Conservation (phyloP, 306 rosid species). For the Oemleria cerasiformis region DNA sequence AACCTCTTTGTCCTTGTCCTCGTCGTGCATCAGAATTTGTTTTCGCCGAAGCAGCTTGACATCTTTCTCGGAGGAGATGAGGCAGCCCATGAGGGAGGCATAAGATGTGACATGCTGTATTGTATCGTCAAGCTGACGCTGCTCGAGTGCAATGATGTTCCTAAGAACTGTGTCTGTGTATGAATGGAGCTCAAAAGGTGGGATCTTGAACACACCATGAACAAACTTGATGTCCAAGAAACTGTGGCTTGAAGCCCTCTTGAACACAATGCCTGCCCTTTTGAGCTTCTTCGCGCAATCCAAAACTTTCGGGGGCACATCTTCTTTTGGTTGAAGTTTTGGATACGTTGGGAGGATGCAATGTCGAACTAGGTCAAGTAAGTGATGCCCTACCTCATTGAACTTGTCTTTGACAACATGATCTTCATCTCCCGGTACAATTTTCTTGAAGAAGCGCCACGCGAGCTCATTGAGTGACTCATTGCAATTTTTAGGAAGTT, state of each 20-base stretch:
- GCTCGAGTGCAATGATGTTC: slow-evolving; percentile 54
- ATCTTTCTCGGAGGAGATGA: slow-evolving; percentile 30
- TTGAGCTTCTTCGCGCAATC: slow-evolving; percentile 31
- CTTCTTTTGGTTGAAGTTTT: neutral
- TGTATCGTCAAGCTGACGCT: slow-evolving; percentile 20
- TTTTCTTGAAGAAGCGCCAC: slow-evolving; percentile 34
- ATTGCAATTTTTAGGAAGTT: slow-evolving; percentile 32
- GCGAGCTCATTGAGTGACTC: slow-evolving; percentile 42
- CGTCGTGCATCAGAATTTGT: slow-evolving; percentile 21
- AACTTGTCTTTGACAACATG: slow-evolving; percentile 27
- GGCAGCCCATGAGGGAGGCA: slow-evolving; percentile 36
- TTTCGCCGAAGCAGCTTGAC: slow-evolving; percentile 30
- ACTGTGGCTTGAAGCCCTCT: slow-evolving; percentile 27
- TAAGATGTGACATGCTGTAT: slow-evolving; percentile 44
- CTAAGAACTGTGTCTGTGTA: slow-evolving; percentile 32
- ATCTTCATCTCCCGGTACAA: slow-evolving; percentile 38
- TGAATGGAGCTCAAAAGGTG: slow-evolving; percentile 23
- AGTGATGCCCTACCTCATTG: slow-evolving; percentile 47
- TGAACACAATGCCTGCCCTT: slow-evolving; percentile 38
- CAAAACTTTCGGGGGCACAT: neutral
- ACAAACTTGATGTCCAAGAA: slow-evolving; percentile 45
- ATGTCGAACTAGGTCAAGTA: slow-evolving; percentile 48
- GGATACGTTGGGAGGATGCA: slow-evolving; percentile 43
- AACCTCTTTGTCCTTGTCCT: slow-evolving; percentile 21
- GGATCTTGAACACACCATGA: slow-evolving; percentile 45